phyloP scores from a whole-genome alignment of 2,329 filamentous ascomycete species.

The Colletotrichum lindemuthianum region DNA sequence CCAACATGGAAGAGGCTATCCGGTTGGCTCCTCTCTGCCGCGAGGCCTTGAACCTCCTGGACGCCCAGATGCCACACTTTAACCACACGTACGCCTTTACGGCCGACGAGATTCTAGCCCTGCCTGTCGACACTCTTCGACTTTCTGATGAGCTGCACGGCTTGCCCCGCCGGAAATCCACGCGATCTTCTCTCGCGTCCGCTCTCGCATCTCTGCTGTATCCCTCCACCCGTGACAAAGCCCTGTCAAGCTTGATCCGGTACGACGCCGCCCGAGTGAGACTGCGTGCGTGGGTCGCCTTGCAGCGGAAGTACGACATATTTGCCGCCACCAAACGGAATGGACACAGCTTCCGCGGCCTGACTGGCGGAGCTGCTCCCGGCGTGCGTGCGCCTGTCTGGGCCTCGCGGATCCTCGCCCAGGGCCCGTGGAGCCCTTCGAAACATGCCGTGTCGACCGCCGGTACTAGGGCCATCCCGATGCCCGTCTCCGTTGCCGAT shows the following conservation, averaged over 20 bases:
- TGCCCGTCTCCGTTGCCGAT: conserved; percentile 46
- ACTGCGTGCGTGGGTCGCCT: conserved; percentile 47
- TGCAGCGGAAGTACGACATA: conserved; percentile 49
- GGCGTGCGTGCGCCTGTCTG: conserved; percentile 47
- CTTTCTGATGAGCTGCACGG: conserved; percentile 44
- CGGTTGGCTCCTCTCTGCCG: conserved; percentile 44
- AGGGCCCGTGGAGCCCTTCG: conserved; percentile 47
- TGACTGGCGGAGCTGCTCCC: conserved; percentile 44
- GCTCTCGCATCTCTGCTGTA: conserved; percentile 47
- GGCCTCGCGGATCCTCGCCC: conserved; percentile 45
- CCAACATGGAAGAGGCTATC: conserved; percentile 39
- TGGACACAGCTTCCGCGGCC: conserved; percentile 41
- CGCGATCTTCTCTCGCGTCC: conserved; percentile 43
- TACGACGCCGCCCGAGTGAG: conserved; percentile 50
- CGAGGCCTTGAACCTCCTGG: conserved; percentile 42
- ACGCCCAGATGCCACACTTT: conserved; percentile 41
- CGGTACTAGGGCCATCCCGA: conserved; percentile 46
- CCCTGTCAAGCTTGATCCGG: conserved; percentile 49
- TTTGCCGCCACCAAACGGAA: conserved; percentile 45
- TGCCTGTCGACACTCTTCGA: conserved; percentile 45
- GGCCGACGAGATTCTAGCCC: conserved; percentile 47
- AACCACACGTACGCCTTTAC: conserved; percentile 45
- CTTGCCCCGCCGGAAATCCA: conserved; percentile 49
- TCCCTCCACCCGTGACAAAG: conserved; percentile 45
- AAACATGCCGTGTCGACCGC: conserved; percentile 44